Evolutionary conservation across 192 early-diverging fungal genomes (phyloP).

Genomic region (Coemansia aciculifera): DNA sequence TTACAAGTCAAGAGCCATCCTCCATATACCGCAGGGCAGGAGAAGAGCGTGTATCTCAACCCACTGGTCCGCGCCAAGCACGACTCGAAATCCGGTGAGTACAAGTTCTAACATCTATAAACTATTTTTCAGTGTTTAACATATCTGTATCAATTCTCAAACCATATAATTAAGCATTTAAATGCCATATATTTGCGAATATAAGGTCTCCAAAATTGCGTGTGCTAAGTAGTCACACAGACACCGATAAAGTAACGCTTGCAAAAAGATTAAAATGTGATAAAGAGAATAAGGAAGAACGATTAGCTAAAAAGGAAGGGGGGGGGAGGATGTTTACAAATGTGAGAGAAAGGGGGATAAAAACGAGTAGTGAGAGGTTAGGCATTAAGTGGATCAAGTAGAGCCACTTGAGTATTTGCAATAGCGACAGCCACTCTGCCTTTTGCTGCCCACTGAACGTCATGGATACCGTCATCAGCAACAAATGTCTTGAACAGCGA

Average conservation of each 20-base stretch:
- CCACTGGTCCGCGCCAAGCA: constrained; percentile 30
- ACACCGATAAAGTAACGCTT: not conserved
- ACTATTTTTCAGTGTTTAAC: not conserved
- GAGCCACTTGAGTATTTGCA: constrained; percentile 36
- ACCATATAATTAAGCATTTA: no score
- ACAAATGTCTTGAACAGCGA: constrained; percentile 38
- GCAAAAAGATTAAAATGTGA: not conserved
- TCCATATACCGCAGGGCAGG: constrained; percentile 28
- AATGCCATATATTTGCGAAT: no score
- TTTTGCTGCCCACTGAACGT: constrained; percentile 51
- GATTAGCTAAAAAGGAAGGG: not conserved
- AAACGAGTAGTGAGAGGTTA: not conserved
- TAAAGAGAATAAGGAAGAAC: not conserved
- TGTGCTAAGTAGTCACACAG: no score
- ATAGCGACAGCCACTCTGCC: constrained; percentile 43
- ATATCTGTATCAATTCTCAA: no score
- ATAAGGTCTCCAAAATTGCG: no score
- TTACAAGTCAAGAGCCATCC: constrained; percentile 25
- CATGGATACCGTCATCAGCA: constrained; percentile 52
- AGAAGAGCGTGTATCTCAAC: constrained; percentile 22
- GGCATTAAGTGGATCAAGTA: constrained; percentile 38
- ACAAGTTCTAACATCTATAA: constrained; percentile 15
- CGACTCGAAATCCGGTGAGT: constrained; percentile 15
- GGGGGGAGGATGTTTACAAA: not conserved
- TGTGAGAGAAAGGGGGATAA: not conserved